phyloP scores from a whole-genome alignment of 2,329 filamentous ascomycete species.

The Botryosphaeria dothidea region DNA sequence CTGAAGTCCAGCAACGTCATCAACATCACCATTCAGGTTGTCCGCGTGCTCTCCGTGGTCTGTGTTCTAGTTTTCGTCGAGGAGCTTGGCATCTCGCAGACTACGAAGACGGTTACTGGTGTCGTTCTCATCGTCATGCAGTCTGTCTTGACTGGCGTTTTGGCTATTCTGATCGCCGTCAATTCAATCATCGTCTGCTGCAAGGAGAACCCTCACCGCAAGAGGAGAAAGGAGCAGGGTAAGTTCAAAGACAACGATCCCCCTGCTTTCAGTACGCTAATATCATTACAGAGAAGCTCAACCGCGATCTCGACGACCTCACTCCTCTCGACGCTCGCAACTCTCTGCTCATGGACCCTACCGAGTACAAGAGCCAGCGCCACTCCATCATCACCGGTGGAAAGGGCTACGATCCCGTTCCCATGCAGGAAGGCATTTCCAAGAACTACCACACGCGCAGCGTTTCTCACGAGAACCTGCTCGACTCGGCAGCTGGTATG shows the following conservation, averaged over 20 bases:
- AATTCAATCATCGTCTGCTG: constrained; percentile 83
- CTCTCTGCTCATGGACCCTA: constrained; percentile 73
- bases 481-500: constrained; percentile 37
- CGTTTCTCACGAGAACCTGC: constrained; percentile 25
- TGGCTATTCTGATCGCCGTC: constrained; percentile 85
- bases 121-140: constrained; percentile 94
- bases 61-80: constrained; percentile 94
- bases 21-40: constrained; percentile 87
- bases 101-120: constrained; percentile 90
- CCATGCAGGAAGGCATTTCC: constrained; percentile 27
- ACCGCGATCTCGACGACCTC: constrained; percentile 76
- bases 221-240: constrained; percentile 86
- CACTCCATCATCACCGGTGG: constrained; percentile 23
- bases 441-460: constrained; percentile 26
- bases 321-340: constrained; percentile 86
- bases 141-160: constrained; percentile 74
- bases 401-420: constrained; percentile 39
- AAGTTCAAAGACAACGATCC: constrained; percentile 45
- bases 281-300: constrained; percentile 65
- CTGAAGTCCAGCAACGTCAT: constrained; percentile 87
- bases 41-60: constrained; percentile 82
- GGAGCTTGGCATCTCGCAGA: constrained; percentile 84
- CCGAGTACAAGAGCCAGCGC: constrained; percentile 44
- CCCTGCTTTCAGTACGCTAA: constrained; percentile 27
- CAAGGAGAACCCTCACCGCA: constrained; percentile 87